phyloP scores from a whole-genome alignment of 306 rosid species.

The Cucumis melo region DNA sequence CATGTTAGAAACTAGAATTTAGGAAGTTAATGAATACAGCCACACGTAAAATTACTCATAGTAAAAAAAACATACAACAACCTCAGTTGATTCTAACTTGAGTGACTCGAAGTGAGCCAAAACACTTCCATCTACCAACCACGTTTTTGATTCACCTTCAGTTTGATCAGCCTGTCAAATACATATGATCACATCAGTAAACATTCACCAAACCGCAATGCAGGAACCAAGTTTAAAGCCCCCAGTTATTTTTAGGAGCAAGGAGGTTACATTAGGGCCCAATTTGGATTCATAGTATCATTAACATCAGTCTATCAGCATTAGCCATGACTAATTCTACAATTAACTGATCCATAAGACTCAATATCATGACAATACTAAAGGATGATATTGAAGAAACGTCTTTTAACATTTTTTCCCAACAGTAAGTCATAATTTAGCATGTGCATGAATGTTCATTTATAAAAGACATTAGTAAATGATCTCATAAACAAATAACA shows the following conservation, averaged over 20 bases:
- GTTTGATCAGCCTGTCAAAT: constrained; percentile 27
- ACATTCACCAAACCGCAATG: constrained; percentile 5
- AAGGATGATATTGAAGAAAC: background rate
- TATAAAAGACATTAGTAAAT: background rate
- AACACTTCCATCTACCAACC: constrained; percentile 65
- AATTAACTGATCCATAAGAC: background rate
- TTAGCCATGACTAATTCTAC: background rate
- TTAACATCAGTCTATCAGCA: background rate
- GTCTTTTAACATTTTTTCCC: background rate
- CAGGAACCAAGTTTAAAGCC: background rate
- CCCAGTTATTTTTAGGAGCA: background rate
- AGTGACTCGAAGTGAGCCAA: constrained; percentile 79
- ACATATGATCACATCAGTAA: constrained; percentile 16
- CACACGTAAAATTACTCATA: background rate
- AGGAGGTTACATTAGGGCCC: background rate
- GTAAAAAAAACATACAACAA: constrained; percentile 27
- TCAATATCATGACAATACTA: background rate
- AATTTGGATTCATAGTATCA: background rate
- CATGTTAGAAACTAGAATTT: constrained; percentile 11
- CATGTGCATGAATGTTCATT: background rate
- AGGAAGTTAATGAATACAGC: constrained; percentile 7
- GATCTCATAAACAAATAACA: background rate
- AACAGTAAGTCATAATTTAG: background rate
- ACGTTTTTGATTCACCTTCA: constrained; percentile 42
- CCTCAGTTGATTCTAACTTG: constrained; percentile 46